These are phyloP conservation scores for Symbiodinium pilosum DNA, from an alignment of 73 alveolate species.

Conservation along the genomic window DNA sequence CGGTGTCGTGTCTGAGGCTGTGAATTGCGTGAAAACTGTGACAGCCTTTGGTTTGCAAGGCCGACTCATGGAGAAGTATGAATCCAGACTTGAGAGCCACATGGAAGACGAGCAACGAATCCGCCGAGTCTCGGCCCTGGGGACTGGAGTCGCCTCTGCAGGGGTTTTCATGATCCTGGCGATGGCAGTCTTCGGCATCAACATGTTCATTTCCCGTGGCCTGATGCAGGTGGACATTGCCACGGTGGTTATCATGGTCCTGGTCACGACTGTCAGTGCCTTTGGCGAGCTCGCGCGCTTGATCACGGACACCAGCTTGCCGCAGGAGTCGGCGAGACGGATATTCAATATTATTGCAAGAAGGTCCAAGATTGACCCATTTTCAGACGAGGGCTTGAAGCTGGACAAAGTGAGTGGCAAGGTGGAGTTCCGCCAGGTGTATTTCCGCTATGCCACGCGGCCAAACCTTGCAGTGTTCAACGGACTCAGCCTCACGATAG, in stretches of 20 bases:
- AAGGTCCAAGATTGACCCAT: constrained; percentile 87
- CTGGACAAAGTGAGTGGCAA: constrained; percentile 43
- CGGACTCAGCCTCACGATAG: constrained; percentile 50
- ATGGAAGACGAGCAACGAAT: constrained; percentile 68
- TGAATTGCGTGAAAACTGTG: constrained; percentile 79
- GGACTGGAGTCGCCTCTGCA: constrained; percentile 75
- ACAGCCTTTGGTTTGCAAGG: constrained; percentile 72
- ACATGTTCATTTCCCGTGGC: constrained; percentile 53
- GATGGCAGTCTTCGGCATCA: constrained; percentile 89
- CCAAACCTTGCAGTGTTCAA: constrained; percentile 71
- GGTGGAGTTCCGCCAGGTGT: constrained; percentile 72
- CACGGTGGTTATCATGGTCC: constrained; percentile 49
- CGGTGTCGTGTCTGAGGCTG: constrained; percentile 71
- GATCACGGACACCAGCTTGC: constrained; percentile 70
- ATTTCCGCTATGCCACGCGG: constrained; percentile 91
- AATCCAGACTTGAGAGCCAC: constrained; percentile 46
- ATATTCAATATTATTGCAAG: constrained; percentile 85
- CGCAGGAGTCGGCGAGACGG: constrained; percentile 86
- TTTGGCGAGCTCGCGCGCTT: constrained; percentile 83
- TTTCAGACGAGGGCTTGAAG: constrained; percentile 39
- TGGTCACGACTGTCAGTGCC: constrained; percentile 83
- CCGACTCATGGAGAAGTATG: constrained; percentile 48
- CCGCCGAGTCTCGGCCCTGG: constrained; percentile 42
- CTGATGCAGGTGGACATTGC: constrained; percentile 85
- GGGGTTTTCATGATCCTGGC: constrained; percentile 79